Base-by-base conservation (phyloP, 352 stramenopile species). In the Globisporangium sylvaticum region DNA sequence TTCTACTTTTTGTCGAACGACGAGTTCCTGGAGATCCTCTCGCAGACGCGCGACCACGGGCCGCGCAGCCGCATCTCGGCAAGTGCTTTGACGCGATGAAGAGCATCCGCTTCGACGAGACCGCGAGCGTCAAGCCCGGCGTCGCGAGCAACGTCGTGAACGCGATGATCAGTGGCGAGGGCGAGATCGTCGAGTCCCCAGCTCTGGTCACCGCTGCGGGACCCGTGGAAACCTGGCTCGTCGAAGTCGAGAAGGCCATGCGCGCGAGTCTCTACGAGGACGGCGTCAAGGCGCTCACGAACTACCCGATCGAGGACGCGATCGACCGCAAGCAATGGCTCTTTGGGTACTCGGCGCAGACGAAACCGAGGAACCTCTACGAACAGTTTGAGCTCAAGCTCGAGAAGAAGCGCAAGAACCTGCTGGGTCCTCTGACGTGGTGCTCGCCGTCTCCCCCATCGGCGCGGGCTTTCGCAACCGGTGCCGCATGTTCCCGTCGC, bases 51-150 rank as follows among this genome's bases (percentile, higher is more conserved):
- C 4, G 91, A 97, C 91, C 91, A 5, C 83, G 88, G 1, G 90
- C 91, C 27, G 91, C 97, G 9, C 91, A 97, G 58, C 91, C 91
- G 0, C 91, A 97, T 71, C 75, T 97, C 29, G 83, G 82, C 3
- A 97, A 97, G 63, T 97, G 91, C 65, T 97, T 97, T 67, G 91
- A 97, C 58, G 91, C 91, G 4, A 97, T 97, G 81, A 97, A 97
- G 70, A 94, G 84, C 50, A 92, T 97, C 58, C 84, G 88, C 7
- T 97, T 97, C 67, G 82, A 83, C 39, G 83, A 90, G 34, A 70
- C 14, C 14, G 27, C 65, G 6, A 71, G 62, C 5, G 39, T 67
- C 4, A 74, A 74, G 34, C n/a, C 69, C 25, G 73, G 71, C 14
- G 70, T 69, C 10, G 69, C 70, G 22, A 80, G 54, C 42, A 87